phyloP scores from a whole-genome alignment of 805 yeast genomes.

The Starmerella geochares region DNA sequence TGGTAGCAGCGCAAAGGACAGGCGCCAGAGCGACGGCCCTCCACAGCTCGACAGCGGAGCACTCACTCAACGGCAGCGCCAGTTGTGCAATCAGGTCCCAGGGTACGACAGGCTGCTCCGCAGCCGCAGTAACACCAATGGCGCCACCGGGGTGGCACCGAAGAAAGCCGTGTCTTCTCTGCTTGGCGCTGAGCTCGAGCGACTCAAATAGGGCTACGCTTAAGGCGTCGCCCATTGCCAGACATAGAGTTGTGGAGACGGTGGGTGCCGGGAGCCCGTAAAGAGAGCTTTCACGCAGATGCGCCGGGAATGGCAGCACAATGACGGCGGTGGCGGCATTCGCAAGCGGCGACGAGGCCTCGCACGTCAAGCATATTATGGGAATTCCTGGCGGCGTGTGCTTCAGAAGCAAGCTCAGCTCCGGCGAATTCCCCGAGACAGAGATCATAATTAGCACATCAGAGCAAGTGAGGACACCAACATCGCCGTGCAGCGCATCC shows the following conservation, averaged over 20 bases:
- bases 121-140: constrained; percentile 44
- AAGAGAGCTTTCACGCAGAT: constrained; percentile 48
- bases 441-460: constrained; percentile 58
- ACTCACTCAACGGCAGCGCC: constrained; percentile 11
- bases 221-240: constrained; percentile 69
- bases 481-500: constrained; percentile 85
- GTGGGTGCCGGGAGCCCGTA: constrained; percentile 87
- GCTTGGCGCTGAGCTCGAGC: constrained; percentile 45
- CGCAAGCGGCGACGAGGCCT: constrained; percentile 46
- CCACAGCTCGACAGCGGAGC: constrained; percentile 23
- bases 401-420: constrained; percentile 46
- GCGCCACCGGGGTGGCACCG: constrained; percentile 87
- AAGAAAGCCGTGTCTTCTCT: constrained; percentile 50
- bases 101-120: constrained; percentile 3
- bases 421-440: constrained; percentile 78
- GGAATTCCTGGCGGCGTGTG: constrained; percentile 48
- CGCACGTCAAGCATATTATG: constrained; percentile 54
- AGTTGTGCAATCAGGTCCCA: constrained; percentile 21
- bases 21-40: constrained; percentile 20
- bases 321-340: constrained; percentile 44
- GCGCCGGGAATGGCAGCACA: constrained; percentile 51
- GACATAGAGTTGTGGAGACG: constrained; percentile 64
- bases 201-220: constrained; percentile 63
- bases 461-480: constrained; percentile 53
- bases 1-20: constrained; percentile 7